Base-by-base conservation (phyloP, 1,284 basidiomycete species). In the Inonotus obliquus region DNA sequence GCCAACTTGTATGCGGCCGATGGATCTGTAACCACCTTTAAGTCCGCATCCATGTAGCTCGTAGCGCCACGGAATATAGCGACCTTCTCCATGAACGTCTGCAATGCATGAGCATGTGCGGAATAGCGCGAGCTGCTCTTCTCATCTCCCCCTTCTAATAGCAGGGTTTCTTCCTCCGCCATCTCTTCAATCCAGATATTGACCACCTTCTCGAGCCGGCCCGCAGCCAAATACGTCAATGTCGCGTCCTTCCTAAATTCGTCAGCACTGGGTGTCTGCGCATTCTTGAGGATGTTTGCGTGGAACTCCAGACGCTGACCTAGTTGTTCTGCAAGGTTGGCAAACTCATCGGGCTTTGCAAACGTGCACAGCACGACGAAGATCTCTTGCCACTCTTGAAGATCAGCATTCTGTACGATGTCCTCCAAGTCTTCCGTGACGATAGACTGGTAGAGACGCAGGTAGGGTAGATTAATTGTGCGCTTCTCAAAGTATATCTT, bases 291-390 rank as follows among this genome's bases (percentile, higher is more conserved):
- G 27, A 87, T 67, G 35, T 80, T 82, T 72, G 83, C 91, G 72
- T 91, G 86, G 79, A 89, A 91, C 71, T 98, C 96, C 53, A 98
- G 81, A 19, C 96, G 81, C 66, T 91, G 86, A 19, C 97, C 96
- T 49, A 99, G 86, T 72, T 96, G 93, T 73, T 98, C 96, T 1
- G 91, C 88, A 6, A 99, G 80, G 49, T 83, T 81, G 23, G 88
- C 77, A 71, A 98, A 99, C 69, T 98, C 94, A 41, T 93, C 88
- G 57, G 83, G 78, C 65, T 79, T 84, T 1, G 96, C 95, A 74
- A 96, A 99, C 0, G 96, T 98, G 79, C 96, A 98, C 14, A 98
- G 75, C 2, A 99, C 94, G 52, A 98, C 96, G 69, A 99, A 98
- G 62, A 96, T 92, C 74, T 98, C 96, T 66, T 91, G 87, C 97